Base-by-base conservation (phyloP, 768 basidiomycete genomes). In the Cytidiella melzeri region DNA sequence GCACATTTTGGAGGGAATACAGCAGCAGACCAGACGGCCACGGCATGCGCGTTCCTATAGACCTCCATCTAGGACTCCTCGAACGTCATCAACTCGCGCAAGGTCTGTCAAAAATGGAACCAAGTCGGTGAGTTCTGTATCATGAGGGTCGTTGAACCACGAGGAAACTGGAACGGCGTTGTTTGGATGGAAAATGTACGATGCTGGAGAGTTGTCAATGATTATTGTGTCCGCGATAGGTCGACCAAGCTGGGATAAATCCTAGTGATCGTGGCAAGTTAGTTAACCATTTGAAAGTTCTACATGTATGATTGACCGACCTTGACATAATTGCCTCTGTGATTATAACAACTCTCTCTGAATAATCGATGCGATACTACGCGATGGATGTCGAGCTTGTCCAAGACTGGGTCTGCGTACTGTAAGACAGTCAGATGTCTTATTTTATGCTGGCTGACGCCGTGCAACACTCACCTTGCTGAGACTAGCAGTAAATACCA, bases 91-190 rank as follows among this genome's bases (percentile, higher is more conserved):
- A 27, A 93, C 92, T 21, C 76, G 73, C 27, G 72, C 78, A 28
- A 99, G 76, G 68, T 99, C 96, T 28, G 88, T 72, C 54, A 99
- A 77, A 78, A 99, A 98, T 24, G 93, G 92, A 48, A 93, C 84
- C 45, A 98, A 73, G 68, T 98, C 95, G 36, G 91, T 96, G 55
- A 99, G 77, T 66, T 98, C 95, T 41, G 94, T 95, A 64, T 98
- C 95, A 61, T 97, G 95, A 9, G 94, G 94, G 68, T 93, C 93
- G 67, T 97, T 98, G 74, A 99, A 99, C 96, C 96, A 99, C 50
- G 91, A 93, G 38, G 95, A 97, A 53, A 99, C 94, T 11, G 96
- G 96, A 4, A 98, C 95, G 34, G 96, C 96, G 64, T 98, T 98
- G 72, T 96, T 94, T 13, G 93, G 93, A 64, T 99, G 95, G 78